Percentiles rank a stretch among this genome's conserved stretches.
phyloP scores from a whole-genome alignment of 768 basidiomycete genomes.

The Tremella yokohamensis region DNA sequence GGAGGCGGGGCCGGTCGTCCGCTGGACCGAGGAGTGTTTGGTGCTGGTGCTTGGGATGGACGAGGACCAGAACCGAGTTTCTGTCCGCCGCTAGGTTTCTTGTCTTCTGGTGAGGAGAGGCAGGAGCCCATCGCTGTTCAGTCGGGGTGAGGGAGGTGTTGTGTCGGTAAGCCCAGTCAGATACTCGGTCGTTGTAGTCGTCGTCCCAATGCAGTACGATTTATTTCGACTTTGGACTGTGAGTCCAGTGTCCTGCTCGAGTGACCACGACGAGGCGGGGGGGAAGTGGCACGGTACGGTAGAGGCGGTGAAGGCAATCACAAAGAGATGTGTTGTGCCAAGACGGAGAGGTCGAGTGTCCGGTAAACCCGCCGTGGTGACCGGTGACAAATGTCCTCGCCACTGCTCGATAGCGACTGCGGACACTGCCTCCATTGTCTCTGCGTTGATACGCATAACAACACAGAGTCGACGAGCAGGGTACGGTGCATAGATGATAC shows the following conservation, averaged over 20 bases:
- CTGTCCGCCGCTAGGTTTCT: conserved; percentile 31
- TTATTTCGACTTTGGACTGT: no score
- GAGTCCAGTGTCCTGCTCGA: no score
- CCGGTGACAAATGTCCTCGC: no score
- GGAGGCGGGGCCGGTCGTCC: conserved; percentile 18
- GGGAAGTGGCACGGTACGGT: no score
- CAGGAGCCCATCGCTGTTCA: conserved; percentile 45
- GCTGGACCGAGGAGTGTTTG: conserved; percentile 4
- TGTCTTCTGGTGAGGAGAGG: conserved; percentile 44
- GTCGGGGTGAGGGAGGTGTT: no score
- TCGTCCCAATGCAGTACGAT: no score
- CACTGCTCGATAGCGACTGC: no score
- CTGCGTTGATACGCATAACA: background rate
- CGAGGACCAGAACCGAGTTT: conserved; percentile 35
- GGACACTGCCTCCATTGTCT: no score
- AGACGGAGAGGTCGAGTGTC: background rate
- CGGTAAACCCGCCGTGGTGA: background rate
- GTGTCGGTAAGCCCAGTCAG: no score
- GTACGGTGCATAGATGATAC: no score
- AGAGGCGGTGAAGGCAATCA: background rate
- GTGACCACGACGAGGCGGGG: no score
- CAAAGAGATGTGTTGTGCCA: background rate
- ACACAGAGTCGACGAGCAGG: conserved; percentile 3
- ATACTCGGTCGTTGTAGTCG: no score
- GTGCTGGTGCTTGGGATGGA: conserved; percentile 17